Percentiles rank a stretch among this genome's conserved stretches.
phyloP scores from a whole-genome alignment of 2,329 filamentous ascomycete species.

The Colletotrichum phormii region DNA sequence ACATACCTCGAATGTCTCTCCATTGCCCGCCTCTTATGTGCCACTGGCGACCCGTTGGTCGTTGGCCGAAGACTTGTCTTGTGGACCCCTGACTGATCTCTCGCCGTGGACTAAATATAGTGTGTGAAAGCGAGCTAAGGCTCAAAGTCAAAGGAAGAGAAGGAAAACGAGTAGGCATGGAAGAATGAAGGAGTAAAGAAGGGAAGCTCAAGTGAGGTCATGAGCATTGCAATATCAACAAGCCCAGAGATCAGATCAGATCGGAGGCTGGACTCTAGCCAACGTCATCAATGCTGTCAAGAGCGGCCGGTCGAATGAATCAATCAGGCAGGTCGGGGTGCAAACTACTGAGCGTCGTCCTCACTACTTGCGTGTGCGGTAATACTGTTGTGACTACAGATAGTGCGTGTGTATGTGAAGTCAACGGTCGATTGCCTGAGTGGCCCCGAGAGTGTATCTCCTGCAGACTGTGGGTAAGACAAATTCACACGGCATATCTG shows the following conservation, averaged over 20 bases:
- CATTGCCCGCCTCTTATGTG: conserved; percentile 2
- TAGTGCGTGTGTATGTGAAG: background rate
- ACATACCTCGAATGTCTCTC: conserved; percentile 30
- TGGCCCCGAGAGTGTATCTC: background rate
- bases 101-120: conserved; percentile 32
- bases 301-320: conserved; percentile 10
- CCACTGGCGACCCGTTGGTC: conserved; percentile 21
- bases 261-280: conserved; percentile 10
- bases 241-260: conserved; percentile 14
- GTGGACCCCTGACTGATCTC: conserved; percentile 18
- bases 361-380: background rate
- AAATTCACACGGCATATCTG: background rate
- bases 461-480: background rate
- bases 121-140: conserved; percentile 16
- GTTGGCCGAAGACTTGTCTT: conserved; percentile 8
- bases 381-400: too few species aligned
- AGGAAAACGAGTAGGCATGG: background rate
- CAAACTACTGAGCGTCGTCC: background rate
- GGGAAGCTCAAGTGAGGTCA: background rate
- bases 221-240: background rate
- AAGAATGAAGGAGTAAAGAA: conserved; percentile 21
- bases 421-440: background rate
- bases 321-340: conserved; percentile 13
- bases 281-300: conserved; percentile 22
- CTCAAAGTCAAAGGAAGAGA: conserved; percentile 3